These are phyloP conservation scores for Paramecium caudatum DNA, from an alignment of 73 alveolate species.

Conservation along the genomic window DNA sequence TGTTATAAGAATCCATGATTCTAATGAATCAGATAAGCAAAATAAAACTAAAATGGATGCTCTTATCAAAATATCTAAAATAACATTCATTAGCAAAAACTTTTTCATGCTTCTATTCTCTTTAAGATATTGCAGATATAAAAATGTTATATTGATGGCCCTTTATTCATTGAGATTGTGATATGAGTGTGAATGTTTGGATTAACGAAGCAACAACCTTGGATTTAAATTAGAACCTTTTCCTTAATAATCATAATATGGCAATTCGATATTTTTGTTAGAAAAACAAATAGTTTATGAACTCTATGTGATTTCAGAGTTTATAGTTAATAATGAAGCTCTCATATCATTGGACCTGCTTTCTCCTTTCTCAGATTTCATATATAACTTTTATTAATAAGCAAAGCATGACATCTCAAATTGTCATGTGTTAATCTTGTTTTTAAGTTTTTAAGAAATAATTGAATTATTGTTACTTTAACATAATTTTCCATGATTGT, in stretches of 20 bases:
- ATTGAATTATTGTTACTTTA: too few relatives aligned
- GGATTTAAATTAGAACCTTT: neutral
- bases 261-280: neutral
- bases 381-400: too few relatives aligned
- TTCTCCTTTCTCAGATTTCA: too few relatives aligned
- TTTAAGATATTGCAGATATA: constrained; percentile 10
- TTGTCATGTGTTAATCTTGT: too few relatives aligned
- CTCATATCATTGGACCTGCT: too few relatives aligned
- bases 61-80: neutral
- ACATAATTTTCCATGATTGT: too few relatives aligned
- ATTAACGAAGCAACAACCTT: neutral
- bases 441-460: too few relatives aligned
- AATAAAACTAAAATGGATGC: neutral
- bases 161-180: neutral
- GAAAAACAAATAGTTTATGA: neutral
- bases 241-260: neutral
- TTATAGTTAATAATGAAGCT: too few relatives aligned
- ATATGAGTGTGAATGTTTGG: neutral
- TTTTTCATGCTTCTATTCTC: neutral
- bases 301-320: neutral
- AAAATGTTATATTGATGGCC: constrained; percentile 6
- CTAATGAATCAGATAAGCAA: neutral
- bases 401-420: too few relatives aligned
- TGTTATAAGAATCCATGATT: neutral
- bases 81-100: constrained; percentile 7